These are phyloP conservation scores for Cladosporium sp. DNA, from an alignment of 2,329 filamentous ascomycete genomes.

Conservation along the genomic window DNA sequence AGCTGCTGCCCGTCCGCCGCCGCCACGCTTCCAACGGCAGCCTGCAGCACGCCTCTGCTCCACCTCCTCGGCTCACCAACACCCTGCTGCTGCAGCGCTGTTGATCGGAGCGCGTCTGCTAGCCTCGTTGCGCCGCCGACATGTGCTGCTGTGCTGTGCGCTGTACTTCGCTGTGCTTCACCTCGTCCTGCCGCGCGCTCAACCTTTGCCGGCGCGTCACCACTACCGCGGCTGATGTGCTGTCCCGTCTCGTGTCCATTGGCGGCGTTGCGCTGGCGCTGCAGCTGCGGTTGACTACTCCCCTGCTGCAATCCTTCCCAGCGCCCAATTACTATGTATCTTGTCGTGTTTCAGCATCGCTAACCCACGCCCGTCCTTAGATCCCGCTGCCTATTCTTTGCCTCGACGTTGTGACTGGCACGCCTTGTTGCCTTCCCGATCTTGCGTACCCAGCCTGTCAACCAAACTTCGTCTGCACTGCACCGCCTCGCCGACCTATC, in stretches of 20 bases:
- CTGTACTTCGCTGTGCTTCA: not conserved
- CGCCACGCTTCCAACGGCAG: constrained; percentile 17
- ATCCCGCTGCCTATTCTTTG: constrained; percentile 19
- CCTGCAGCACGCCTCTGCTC: constrained; percentile 14
- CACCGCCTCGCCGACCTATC: constrained; percentile 15
- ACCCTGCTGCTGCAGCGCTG: not conserved
- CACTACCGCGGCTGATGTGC: constrained; percentile 19
- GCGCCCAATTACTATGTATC: constrained; percentile 31
- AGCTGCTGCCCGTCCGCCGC: constrained; percentile 6
- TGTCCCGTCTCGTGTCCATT: constrained; percentile 24
- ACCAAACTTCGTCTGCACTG: constrained; percentile 14
- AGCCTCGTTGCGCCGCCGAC: constrained; percentile 2
- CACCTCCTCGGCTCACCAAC: constrained; percentile 17
- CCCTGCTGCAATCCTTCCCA: constrained; percentile 24
- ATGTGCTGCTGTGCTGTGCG: constrained; percentile 4
- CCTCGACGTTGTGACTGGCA: constrained; percentile 23
- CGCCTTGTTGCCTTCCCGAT: constrained; percentile 18
- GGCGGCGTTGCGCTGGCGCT: constrained; percentile 32
- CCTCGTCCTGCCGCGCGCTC: constrained; percentile 5
- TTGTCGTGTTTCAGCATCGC: constrained; percentile 26
- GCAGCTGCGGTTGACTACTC: constrained; percentile 28
- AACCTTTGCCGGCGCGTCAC: constrained; percentile 16
- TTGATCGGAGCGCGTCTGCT: constrained; percentile 1
- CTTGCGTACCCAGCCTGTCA: constrained; percentile 21
- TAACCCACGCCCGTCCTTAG: constrained; percentile 25